Base-by-base conservation (phyloP, 192 early-diverging fungal genomes). In the Backusella luteola region DNA sequence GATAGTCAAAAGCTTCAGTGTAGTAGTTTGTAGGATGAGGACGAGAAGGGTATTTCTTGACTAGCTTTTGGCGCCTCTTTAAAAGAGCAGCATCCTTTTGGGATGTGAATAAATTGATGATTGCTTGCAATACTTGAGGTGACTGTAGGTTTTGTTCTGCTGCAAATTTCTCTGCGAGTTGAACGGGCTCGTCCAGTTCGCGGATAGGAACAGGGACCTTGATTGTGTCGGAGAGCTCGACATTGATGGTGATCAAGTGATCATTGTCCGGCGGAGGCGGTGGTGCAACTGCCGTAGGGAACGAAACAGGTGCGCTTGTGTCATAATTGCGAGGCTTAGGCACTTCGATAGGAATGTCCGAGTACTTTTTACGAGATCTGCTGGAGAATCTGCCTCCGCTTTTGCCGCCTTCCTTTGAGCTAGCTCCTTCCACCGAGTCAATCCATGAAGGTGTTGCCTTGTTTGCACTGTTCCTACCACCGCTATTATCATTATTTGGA, bases 311-410 rank as follows among this genome's bases (percentile, higher is more conserved):
- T 26, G 23, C 12, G 17, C 7, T 29, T 71, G 41, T 23, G 14
- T 29, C 26, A 49, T 71, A 71, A 34, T 71, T 71, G 21, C n/a
- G 26, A 17, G 70, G 70, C 17, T 71, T 71, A 8, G 70, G 70
- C 32, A 71, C 70, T 14, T 71, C 70, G 1, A 71, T 44, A 3
- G 70, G 70, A 6, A 44, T 38, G 1, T 71, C 70, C 19, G 70
- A 71, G 19, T 71, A 71, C 42, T 46, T 71, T 32, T 71, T 36
- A 9, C 29, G 41, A 15, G 70, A 49, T 26, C 14, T 36, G 17
- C 49, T 71, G 17, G 70, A 44, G 29, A 71, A 71, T 71, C 70
- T 68, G 35, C 35, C 11, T 69, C 36, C n/a, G 3, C 35, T 14
- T 41, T 36, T 36, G 41, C 19, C 23, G 21, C 34, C 34, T 19